Evolutionary conservation across 1,284 basidiomycete genomes (phyloP).

Genomic region (Ganoderma lucidum): DNA sequence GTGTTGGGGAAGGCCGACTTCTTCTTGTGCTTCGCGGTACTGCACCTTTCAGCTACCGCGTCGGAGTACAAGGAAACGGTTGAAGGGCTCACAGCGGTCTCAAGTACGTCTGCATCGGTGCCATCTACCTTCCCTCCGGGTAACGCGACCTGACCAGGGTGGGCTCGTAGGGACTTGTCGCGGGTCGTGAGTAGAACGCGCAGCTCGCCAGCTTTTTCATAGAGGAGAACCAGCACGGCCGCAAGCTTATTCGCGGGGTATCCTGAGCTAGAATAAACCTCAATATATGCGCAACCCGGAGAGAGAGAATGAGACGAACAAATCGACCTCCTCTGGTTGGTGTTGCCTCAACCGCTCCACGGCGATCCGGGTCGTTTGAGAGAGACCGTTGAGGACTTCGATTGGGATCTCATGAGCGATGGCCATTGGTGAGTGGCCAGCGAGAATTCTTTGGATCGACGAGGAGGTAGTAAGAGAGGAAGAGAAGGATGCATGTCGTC

Average conservation of each 20-base stretch:
- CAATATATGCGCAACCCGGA: conserved; percentile 15
- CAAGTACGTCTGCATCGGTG: conserved; percentile 65
- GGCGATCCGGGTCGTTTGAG: conserved; percentile 33
- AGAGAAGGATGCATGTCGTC: conserved; percentile 12
- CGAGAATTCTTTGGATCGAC: background rate
- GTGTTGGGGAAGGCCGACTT: conserved; percentile 72
- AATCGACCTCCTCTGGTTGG: conserved; percentile 51
- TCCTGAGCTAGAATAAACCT: conserved; percentile 47
- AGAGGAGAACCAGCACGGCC: conserved; percentile 83
- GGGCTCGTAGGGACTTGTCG: conserved; percentile 77
- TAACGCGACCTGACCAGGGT: conserved; percentile 83
- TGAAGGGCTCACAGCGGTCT: conserved; percentile 71
- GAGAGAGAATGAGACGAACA: conserved; percentile 52
- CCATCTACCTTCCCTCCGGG: conserved; percentile 86
- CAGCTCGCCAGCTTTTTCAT: conserved; percentile 68
- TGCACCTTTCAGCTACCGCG: conserved; percentile 39
- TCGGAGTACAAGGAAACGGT: background rate
- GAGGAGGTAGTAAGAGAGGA: background rate
- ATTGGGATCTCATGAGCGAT: conserved; percentile 22
- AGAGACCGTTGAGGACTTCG: conserved; percentile 27
- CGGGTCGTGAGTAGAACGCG: conserved; percentile 86
- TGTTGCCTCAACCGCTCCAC: conserved; percentile 50
- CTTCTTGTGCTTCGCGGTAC: conserved; percentile 86
- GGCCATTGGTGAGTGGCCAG: conserved; percentile 11
- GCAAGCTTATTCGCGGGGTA: conserved; percentile 61